A percentile compares a stretch with the other conserved stretches of the same genome.
Conservation (phyloP, 805 yeast species). For the Kazachstania kunashirensis region DNA sequence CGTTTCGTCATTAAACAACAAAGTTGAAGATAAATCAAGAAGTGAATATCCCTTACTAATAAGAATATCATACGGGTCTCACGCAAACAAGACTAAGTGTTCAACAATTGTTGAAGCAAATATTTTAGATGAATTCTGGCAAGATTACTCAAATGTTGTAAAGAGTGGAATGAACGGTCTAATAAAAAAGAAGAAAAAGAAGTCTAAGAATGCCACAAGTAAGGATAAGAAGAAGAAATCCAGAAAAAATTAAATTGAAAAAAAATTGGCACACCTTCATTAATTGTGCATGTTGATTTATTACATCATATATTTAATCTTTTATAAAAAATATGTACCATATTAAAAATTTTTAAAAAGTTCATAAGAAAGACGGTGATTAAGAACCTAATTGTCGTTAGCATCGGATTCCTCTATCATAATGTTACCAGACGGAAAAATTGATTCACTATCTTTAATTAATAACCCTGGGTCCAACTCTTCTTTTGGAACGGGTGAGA, state of each 20-base stretch:
- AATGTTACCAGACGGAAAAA: constrained; percentile 59
- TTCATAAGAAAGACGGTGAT: too few species aligned
- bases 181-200: constrained; percentile 71
- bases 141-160: constrained; percentile 55
- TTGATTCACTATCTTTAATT: constrained; percentile 36
- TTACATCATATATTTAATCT: too few species aligned
- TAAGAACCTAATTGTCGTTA: not conserved
- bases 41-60: constrained; percentile 52
- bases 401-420: constrained; percentile 34
- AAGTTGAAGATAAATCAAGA: constrained; percentile 17
- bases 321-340: too few species aligned
- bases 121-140: constrained; percentile 66
- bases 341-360: too few species aligned
- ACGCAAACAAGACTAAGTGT: constrained; percentile 40
- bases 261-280: too few species aligned
- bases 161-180: constrained; percentile 68
- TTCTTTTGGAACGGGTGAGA: constrained; percentile 49
- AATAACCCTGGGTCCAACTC: constrained; percentile 29
- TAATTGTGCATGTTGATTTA: too few species aligned
- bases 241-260: too few species aligned
- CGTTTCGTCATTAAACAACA: constrained; percentile 12
- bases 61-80: constrained; percentile 38
- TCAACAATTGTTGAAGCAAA: constrained; percentile 63
- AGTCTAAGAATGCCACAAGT: constrained; percentile 35
- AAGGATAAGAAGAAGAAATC: constrained; percentile 6